Base-by-base conservation (phyloP, 2,329 filamentous ascomycete species). In the Ophiocordyceps camponoti-saundersi region DNA sequence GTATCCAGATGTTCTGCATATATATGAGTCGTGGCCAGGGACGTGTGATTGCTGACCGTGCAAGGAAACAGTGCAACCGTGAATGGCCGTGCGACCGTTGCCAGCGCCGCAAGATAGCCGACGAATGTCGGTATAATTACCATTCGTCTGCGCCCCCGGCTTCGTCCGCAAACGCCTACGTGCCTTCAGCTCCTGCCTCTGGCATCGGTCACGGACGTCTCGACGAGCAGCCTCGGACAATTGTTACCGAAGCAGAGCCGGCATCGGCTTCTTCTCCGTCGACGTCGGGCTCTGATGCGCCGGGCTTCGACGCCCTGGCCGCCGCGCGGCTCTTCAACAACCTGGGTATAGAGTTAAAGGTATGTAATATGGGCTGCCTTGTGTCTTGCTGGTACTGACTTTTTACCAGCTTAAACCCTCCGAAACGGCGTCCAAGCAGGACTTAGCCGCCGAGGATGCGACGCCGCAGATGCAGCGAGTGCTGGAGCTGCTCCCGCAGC, bases 41-140 rank as follows among this genome's bases (percentile, higher is more conserved):
- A 18, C 16, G 34, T n/a, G 29, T 44, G 15, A 36, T 21, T 16
- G 34, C 42, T 48, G 23, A 42, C 43, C 7, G 10, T 21, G 10
- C 47, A 34, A 3, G 15, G 18, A 15, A 34, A 34, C 29, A 61
- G 59, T 61, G 59, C 50, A 59, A 59, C 48, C 57, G 58, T 3
- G 54, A 59, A 50, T 61, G 57, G 57, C 59, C 59, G 12, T 61
- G 59, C 51, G 54, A 59, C 48, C 56, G 59, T 41, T 61, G 59
- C 44, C 53, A 57, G 40, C 55, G 55, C 16, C 58, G 59, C 45
- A 59, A 58, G 49, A 55, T 60, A 11, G 53, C 56, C 22, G 53
- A 57, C 22, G 52, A 55, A 44, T 61, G 59, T 45, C 53, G 51
- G 30, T 61, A 59, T 46, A 54, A 48, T 47, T 50, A 52, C n/a